Base-by-base conservation (phyloP, 2,329 filamentous ascomycete genomes). In the Orbilia blumenaviensis region DNA sequence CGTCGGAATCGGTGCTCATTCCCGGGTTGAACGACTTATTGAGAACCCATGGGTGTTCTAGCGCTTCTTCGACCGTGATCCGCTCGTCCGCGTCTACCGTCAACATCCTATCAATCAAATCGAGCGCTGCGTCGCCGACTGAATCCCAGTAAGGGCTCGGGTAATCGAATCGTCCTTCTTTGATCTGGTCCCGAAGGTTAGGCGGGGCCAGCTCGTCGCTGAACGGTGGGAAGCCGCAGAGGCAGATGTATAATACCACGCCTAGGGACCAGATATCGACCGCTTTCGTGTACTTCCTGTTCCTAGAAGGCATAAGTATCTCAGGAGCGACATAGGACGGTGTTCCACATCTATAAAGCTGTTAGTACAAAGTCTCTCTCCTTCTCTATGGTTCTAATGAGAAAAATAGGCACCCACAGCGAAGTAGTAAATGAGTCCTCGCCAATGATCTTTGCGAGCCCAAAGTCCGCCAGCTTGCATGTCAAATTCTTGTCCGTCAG, bases 381-480 rank as follows among this genome's bases (percentile, higher is more conserved):
- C n/a, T n/a, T n/a, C n/a, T n/a, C n/a, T n/a, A n/a, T n/a, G n/a
- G n/a, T n/a, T n/a, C n/a, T n/a, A n/a, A n/a, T n/a, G n/a, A n/a
- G n/a, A n/a, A n/a, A n/a, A n/a, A n/a, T n/a, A 34, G n/a, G 34
- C 16, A 83, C 86, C 82, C 83, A 95, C 78, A 99, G 85, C 0
- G 95, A 98, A 0, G 94, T 97, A 0, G 95, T 98, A 82, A 99
- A 99, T 0, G 94, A 97, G 82, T 97, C 93, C 82, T 99, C 95
- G 78, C 96, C 96, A 79, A 99, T 97, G 79, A 99, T 98, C 84
- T 99, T 99, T 44, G 95, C 94, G 38, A 99, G 87, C 50, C 95
- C 95, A 83, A 99, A 99, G 83, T 99, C 95, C 18, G 94, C 95
- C 77, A 99, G 85, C 84, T 99, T 99, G 78, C 97, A 90, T 73